phyloP scores from a whole-genome alignment of 2,329 filamentous ascomycete species.

The Colletotrichum lupini region DNA sequence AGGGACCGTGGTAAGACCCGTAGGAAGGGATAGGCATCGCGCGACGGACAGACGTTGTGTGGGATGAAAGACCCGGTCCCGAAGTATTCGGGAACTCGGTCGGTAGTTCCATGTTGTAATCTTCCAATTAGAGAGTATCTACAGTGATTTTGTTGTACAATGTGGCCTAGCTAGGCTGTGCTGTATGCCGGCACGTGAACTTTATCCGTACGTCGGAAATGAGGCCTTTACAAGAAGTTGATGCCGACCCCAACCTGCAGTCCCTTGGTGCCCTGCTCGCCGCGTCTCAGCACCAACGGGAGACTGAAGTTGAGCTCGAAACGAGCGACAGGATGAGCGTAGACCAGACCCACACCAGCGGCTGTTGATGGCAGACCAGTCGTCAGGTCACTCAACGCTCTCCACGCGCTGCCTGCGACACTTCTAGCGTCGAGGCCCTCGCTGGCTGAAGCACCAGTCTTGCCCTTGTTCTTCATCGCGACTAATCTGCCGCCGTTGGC shows the following conservation, averaged over 20 bases:
- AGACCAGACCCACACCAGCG: conserved; percentile 90
- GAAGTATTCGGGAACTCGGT: neutral
- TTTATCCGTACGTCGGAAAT: neutral
- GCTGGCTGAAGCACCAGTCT: conserved; percentile 52
- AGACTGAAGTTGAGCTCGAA: conserved; percentile 97
- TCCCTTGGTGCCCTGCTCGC: conserved; percentile 91
- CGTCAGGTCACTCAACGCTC: conserved; percentile 76
- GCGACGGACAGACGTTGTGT: too few relatives aligned
- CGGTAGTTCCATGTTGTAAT: neutral
- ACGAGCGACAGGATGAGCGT: conserved; percentile 90
- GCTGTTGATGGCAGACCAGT: conserved; percentile 86
- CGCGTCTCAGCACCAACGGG: conserved; percentile 82
- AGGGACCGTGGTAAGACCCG: too few relatives aligned
- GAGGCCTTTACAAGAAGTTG: conserved; percentile 79
- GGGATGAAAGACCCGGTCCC: neutral
- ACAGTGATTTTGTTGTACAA: conserved; percentile 7
- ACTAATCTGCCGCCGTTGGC: conserved; percentile 90
- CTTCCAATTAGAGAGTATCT: neutral
- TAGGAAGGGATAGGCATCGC: too few relatives aligned
- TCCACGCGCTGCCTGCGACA: conserved; percentile 64
- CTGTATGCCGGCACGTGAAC: neutral
- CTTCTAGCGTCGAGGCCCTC: conserved; percentile 52
- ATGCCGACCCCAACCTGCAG: conserved; percentile 96
- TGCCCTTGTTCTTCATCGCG: conserved; percentile 72
- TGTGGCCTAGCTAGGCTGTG: neutral